These are phyloP conservation scores for Schizothecium vesticola DNA, from an alignment of 495 filamentous ascomycete genomes.

Conservation along the genomic window DNA sequence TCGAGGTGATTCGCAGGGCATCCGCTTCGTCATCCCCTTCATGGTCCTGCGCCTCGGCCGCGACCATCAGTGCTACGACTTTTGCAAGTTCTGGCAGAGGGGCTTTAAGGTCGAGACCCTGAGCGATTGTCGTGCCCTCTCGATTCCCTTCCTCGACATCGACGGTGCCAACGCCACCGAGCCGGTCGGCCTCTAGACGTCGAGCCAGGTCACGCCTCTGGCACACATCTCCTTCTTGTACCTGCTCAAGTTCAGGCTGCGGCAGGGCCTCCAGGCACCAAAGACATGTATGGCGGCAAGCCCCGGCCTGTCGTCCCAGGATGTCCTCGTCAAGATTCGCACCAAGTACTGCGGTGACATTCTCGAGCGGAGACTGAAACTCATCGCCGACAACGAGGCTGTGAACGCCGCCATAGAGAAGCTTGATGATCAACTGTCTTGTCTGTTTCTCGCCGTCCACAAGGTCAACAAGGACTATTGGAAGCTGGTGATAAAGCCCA, in stretches of 20 bases:
- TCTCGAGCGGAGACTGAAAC: conserved; percentile 4
- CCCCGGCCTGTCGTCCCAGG: background rate
- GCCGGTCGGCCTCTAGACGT: conserved; percentile 9
- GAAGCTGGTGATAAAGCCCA: conserved; percentile 8
- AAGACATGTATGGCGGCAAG: background rate
- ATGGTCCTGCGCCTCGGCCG: conserved; percentile 42
- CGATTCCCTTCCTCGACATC: conserved; percentile 27
- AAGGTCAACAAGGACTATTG: conserved; percentile 7
- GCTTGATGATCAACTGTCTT: background rate
- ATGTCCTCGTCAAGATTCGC: conserved; percentile 1
- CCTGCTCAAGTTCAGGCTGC: conserved; percentile 17
- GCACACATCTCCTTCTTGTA: background rate
- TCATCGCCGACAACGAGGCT: background rate
- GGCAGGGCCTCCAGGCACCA: background rate
- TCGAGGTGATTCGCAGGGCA: conserved; percentile 43
- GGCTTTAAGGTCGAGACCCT: conserved; percentile 30
- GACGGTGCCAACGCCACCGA: conserved; percentile 38
- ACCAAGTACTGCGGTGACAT: conserved; percentile 4
- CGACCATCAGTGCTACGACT: conserved; percentile 54
- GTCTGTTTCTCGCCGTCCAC: background rate
- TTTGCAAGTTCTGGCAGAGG: conserved; percentile 44
- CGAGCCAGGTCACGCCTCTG: background rate
- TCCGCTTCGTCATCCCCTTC: conserved; percentile 36
- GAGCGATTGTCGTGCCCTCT: conserved; percentile 21
- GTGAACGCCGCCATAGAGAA: conserved; percentile 4